Evolutionary conservation across 768 basidiomycete species (phyloP).

Genomic region (Trametes meyenii): DNA sequence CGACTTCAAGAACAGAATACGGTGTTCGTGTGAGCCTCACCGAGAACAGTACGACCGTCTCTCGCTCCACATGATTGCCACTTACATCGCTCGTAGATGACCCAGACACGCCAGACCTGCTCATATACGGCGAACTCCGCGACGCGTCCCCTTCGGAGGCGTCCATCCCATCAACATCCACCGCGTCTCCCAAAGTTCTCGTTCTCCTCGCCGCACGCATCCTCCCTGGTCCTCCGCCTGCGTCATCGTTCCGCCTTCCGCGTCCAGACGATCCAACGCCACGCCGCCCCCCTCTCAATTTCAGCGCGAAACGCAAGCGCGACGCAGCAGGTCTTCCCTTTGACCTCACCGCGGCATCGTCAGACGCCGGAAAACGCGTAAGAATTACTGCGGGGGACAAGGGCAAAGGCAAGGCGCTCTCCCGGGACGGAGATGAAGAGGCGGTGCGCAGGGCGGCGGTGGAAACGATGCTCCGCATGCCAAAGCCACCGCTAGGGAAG

Average conservation of each 20-base stretch:
- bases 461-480: constrained; percentile 43
- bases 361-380: constrained; percentile 28
- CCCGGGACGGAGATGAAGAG: constrained; percentile 26
- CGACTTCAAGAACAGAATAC: constrained; percentile 45
- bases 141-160: constrained; percentile 2
- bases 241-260: constrained; percentile 45
- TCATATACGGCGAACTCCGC: constrained; percentile 51
- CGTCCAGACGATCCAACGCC: constrained; percentile 83
- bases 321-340: constrained; percentile 24
- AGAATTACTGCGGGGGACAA: constrained; percentile 13
- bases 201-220: constrained; percentile 62
- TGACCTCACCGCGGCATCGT: constrained; percentile 3
- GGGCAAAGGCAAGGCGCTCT: constrained; percentile 26
- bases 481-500: constrained; percentile 29
- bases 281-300: constrained; percentile 56
- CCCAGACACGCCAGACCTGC: constrained; percentile 69
- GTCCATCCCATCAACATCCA: constrained; percentile 29
- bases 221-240: constrained; percentile 42
- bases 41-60: constrained; percentile 57
- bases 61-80: neutral
- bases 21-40: constrained; percentile 73
- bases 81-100: constrained; percentile 46
- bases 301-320: constrained; percentile 27
- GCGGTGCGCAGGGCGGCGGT: constrained; percentile 36
- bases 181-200: constrained; percentile 34